Percentiles rank a stretch among this genome's conserved stretches.
Evolutionary conservation across 2,329 filamentous ascomycete species (phyloP).

Genomic region (Clonostachys sp.): DNA sequence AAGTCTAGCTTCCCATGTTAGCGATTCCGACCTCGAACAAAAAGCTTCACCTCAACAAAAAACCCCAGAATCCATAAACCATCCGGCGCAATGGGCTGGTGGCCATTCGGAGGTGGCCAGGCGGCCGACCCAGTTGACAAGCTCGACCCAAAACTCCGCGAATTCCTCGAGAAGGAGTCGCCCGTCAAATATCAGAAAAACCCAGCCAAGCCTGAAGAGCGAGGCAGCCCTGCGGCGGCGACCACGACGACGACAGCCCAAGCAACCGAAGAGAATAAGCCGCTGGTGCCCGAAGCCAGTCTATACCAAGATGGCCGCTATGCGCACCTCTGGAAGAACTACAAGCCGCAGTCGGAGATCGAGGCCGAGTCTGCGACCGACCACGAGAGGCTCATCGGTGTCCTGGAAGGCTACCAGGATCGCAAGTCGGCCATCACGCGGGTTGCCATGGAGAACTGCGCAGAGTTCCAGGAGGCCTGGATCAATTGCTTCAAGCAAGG

Average conservation of each 20-base stretch:
- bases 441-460: slow-evolving; percentile 90
- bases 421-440: slow-evolving; percentile 72
- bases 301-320: slow-evolving; percentile 58
- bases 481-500: slow-evolving; percentile 77
- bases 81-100: slow-evolving; percentile 46
- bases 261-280: slow-evolving; percentile 1
- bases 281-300: slow-evolving; percentile 40
- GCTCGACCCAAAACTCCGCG: slow-evolving; percentile 77
- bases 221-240: background rate
- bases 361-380: slow-evolving; percentile 68
- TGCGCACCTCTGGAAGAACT: slow-evolving; percentile 90
- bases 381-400: slow-evolving; percentile 73
- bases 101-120: slow-evolving; percentile 43
- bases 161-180: slow-evolving; percentile 80
- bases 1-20: too few relatives aligned
- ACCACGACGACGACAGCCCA: background rate
- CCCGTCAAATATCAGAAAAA: slow-evolving; percentile 59
- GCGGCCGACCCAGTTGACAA: slow-evolving; percentile 59
- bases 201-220: slow-evolving; percentile 2
- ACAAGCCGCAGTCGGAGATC: slow-evolving; percentile 67
- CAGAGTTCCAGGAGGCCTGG: slow-evolving; percentile 78
- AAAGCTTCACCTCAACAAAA: too few relatives aligned
- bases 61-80: too few relatives aligned
- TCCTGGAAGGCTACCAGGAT: slow-evolving; percentile 81
- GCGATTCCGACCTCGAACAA: background rate